Evolutionary conservation across 2,329 filamentous ascomycete species (phyloP).

Genomic region (Berkeleyomyces basicola): DNA sequence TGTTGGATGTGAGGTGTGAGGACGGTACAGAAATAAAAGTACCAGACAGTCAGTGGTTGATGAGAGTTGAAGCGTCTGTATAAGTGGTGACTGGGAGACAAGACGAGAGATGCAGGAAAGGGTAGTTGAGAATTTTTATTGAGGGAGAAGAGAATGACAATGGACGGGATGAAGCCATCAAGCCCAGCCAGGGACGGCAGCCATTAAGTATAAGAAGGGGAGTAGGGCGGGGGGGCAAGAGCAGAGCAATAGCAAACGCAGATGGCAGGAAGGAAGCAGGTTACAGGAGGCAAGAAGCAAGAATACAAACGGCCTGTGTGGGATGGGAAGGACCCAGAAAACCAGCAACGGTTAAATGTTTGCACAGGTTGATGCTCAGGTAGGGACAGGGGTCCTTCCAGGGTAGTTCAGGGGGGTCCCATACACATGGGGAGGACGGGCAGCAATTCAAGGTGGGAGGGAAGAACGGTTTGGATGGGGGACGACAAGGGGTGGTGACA

Average conservation of each 20-base stretch:
- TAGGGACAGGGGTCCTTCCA: not conserved
- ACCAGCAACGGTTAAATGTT: conserved; percentile 5
- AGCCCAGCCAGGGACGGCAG: not conserved
- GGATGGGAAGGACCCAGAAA: not conserved
- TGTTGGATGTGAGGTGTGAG: not conserved
- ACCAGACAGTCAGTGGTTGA: too few species aligned
- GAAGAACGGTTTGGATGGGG: not conserved
- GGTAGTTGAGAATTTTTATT: not conserved
- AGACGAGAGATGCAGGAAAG: not conserved
- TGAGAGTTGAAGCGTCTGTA: too few species aligned
- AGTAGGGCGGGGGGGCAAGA: not conserved
- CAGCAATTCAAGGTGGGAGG: not conserved
- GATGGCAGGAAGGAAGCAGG: conserved; percentile 4
- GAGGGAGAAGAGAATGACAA: not conserved
- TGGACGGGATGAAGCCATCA: not conserved
- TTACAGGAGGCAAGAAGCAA: not conserved
- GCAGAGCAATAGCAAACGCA: not conserved
- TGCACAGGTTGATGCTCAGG: not conserved
- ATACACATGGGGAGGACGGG: not conserved
- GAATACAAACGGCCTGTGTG: not conserved
- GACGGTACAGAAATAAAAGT: not conserved
- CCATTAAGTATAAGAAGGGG: conserved; percentile 1
- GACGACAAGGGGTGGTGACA: not conserved
- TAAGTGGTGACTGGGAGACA: not conserved
- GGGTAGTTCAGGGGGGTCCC: not conserved